Base-by-base conservation (phyloP, 2,329 filamentous ascomycete genomes). In the Aureobasidium namibiae region DNA sequence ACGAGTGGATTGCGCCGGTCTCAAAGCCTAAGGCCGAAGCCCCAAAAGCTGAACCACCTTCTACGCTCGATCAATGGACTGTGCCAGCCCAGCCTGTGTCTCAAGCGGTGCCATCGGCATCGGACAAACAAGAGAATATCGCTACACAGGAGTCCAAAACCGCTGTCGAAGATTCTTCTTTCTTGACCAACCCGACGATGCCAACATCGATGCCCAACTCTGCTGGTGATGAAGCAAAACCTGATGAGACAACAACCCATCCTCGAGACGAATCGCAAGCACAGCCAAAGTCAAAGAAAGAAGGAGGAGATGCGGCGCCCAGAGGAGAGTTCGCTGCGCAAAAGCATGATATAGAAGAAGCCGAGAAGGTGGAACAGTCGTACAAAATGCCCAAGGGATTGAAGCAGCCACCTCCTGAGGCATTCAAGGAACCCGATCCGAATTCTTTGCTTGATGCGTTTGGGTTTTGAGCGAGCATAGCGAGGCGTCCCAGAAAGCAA, bases 401-500 rank as follows among this genome's bases (percentile, higher is more conserved):
- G 64, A 74, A 76, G 62, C 81, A 86, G 67, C 79, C 82, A 14
- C 80, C 86, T 16, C 85, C 90, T 1, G 90, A 87, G 21, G 85
- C 87, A 63, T 97, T 97, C 70, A 82, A 95, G 66, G 94, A 99
- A 73, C 94, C 94, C n/a, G 91, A 95, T 75, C 82, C 89, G 29
- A 90, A 84, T 70, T 92, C 90, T 61, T 74, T 99, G 68, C 78
- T 97, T 66, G 92, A 97, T 77, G 92, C 83, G 71, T 97, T 97
- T 80, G 92, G 92, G 1, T 94, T 97, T 70, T 97, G 73, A 72
- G 34, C n/a, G 21, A 41, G 24, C 49, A 53, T 53, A 41, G 49
- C 49, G 49, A 39, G 34, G 36, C 26, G 48, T 49, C 34, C 5
- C 16, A 31, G 29, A 10, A 8, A 23, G 21, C 4, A 18, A 18